Conservation (phyloP, 176 grass and related monocot genomes). For the Triticum turgidum region DNA sequence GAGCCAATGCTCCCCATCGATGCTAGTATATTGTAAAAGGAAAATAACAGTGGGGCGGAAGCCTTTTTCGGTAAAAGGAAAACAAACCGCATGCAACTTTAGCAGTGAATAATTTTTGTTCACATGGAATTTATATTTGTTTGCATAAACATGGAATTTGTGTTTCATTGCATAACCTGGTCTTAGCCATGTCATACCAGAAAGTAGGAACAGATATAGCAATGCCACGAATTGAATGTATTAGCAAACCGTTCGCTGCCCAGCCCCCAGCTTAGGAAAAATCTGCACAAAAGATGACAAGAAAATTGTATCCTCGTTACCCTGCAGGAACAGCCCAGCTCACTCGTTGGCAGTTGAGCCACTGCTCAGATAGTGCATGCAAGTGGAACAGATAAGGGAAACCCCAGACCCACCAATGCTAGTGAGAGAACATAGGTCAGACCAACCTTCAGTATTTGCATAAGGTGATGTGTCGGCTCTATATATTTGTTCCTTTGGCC, state of each 20-base stretch:
- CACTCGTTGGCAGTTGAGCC: background rate
- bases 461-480: background rate
- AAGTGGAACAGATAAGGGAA: background rate
- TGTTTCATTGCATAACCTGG: background rate
- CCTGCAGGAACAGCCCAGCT: background rate
- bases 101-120: background rate
- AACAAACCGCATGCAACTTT: background rate
- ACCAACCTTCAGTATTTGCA: background rate
- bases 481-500: background rate
- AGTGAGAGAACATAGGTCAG: background rate
- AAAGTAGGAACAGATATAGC: conserved; percentile 1
- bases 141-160: background rate
- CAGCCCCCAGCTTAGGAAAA: background rate
- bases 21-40: too few relatives aligned
- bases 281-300: background rate
- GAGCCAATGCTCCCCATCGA: too few relatives aligned
- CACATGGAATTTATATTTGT: background rate
- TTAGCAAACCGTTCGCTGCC: background rate
- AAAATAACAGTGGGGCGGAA: too few relatives aligned
- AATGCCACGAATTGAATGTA: background rate
- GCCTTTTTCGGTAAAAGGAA: too few relatives aligned
- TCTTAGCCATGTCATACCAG: background rate
- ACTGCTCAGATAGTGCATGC: background rate
- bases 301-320: background rate
- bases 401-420: background rate